These are phyloP conservation scores for Apiospora marii DNA, from an alignment of 2,329 filamentous ascomycete genomes.

Conservation along the genomic window DNA sequence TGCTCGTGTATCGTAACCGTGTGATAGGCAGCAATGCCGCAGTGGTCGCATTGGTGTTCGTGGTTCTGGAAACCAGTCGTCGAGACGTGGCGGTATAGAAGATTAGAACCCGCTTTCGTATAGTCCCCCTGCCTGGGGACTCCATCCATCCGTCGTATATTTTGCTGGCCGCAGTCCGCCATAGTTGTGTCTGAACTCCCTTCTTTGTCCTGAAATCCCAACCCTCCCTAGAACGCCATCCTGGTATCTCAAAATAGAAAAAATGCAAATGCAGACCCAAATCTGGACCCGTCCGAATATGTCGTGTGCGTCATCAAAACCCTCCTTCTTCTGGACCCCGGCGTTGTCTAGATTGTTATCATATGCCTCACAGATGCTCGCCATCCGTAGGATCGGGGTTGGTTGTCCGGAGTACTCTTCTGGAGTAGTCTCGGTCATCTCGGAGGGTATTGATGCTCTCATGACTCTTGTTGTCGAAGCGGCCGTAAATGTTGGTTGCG, in stretches of 20 bases:
- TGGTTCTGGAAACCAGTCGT: neutral
- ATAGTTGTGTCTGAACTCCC: constrained; percentile 9
- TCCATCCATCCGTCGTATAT: too few relatives aligned
- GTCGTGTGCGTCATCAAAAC: constrained; percentile 21
- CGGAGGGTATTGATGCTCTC: constrained; percentile 70
- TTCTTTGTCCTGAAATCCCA: constrained; percentile 9
- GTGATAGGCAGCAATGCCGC: neutral
- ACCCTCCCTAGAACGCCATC: constrained; percentile 20
- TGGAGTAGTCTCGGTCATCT: constrained; percentile 72
- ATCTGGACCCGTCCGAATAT: constrained; percentile 4
- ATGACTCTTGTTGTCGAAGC: constrained; percentile 62
- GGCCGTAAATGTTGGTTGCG: constrained; percentile 62
- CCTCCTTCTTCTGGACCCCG: neutral
- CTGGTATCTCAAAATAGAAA: constrained; percentile 24
- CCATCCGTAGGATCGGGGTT: constrained; percentile 62
- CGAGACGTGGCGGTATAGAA: neutral
- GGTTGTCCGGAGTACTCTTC: constrained; percentile 67
- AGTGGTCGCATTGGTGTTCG: neutral
- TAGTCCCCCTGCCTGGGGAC: neutral
- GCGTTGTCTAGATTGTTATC: neutral
- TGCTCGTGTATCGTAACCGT: neutral
- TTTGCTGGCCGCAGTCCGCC: neutral
- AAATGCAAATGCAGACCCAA: constrained; percentile 24
- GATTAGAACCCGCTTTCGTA: neutral
- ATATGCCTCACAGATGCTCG: constrained; percentile 39